Conservation (phyloP, 352 stramenopile genomes). For the Saprolegnia diclina region DNA sequence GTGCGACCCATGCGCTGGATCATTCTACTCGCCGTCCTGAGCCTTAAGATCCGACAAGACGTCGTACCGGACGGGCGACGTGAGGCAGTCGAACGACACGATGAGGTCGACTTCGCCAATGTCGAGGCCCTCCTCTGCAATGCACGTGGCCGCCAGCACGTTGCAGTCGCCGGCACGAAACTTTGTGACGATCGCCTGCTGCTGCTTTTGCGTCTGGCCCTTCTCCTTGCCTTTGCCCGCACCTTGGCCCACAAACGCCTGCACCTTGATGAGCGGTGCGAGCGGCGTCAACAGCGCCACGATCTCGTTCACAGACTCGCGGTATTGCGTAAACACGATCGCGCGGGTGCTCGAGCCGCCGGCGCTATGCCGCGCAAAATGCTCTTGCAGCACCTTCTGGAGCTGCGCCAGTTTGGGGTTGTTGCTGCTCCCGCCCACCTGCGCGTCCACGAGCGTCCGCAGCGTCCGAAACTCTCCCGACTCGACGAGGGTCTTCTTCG, state of each 20-base stretch:
- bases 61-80: conserved; percentile 88
- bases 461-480: conserved; percentile 67
- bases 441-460: conserved; percentile 23
- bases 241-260: conserved; percentile 92
- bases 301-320: conserved; percentile 93
- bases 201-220: conserved; percentile 91
- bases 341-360: conserved; percentile 83
- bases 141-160: conserved; percentile 92
- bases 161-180: conserved; percentile 88
- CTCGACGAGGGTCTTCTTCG: conserved; percentile 71
- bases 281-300: conserved; percentile 65
- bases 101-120: conserved; percentile 95
- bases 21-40: conserved; percentile 33
- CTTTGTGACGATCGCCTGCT: conserved; percentile 91
- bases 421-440: conserved; percentile 28
- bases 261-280: conserved; percentile 75
- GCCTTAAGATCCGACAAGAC: background rate
- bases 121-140: conserved; percentile 94
- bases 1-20: conserved; percentile 95
- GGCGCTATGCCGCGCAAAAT: conserved; percentile 67
- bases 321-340: conserved; percentile 98
- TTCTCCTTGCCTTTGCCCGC: conserved; percentile 77
- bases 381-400: conserved; percentile 78
- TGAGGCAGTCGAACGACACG: conserved; percentile 90
- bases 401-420: conserved; percentile 90